A percentile compares a stretch with the other conserved stretches of the same genome.
phyloP scores from a whole-genome alignment of 108 stramenopile genomes.

The Cyclotella cryptica region DNA sequence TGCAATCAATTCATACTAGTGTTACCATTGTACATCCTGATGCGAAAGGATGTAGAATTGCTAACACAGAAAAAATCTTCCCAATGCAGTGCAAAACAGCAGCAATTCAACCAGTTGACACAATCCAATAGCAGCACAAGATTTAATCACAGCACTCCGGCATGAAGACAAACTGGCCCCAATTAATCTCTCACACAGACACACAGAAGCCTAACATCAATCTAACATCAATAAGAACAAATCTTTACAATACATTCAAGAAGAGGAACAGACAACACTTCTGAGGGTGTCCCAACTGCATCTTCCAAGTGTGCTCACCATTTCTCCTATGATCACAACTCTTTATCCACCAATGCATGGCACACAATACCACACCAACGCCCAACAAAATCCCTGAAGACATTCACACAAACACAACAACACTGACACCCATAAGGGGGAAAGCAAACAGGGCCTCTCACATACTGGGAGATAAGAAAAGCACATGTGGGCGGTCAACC shows the following conservation, averaged over 20 bases:
- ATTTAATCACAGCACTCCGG: neutral
- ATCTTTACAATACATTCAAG: neutral
- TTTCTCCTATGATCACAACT: too few species aligned
- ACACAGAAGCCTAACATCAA: neutral
- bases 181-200: neutral
- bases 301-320: too few species aligned
- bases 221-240: neutral
- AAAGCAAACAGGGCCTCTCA: too few species aligned
- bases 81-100: neutral
- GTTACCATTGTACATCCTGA: neutral
- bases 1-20: constrained; percentile 42
- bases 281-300: too few species aligned
- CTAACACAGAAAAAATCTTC: constrained; percentile 32
- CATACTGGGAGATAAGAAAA: too few species aligned
- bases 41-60: neutral
- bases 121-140: neutral
- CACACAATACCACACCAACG: too few species aligned
- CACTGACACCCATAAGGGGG: too few species aligned
- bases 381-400: too few species aligned
- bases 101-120: neutral
- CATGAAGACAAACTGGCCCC: neutral
- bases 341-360: too few species aligned
- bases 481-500: too few species aligned
- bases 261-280: too few species aligned
- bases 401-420: too few species aligned